phyloP scores from a whole-genome alignment of 106 monocot genomes.

The Narthecium ossifragum region DNA sequence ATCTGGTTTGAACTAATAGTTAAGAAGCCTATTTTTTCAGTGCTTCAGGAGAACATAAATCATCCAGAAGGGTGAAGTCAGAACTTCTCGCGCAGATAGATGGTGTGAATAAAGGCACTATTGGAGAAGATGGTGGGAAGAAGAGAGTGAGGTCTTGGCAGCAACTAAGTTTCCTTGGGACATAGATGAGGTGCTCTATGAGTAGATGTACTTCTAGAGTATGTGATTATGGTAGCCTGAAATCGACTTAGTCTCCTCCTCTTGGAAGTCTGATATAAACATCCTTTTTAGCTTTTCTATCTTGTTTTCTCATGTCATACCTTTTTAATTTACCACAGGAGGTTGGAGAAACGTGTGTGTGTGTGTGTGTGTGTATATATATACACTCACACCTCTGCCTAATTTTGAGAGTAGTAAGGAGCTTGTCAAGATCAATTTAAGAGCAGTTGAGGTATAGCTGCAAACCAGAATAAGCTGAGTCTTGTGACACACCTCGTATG shows the following conservation, averaged over 20 bases:
- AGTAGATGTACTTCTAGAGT: too few relatives aligned
- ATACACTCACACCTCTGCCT: constrained; percentile 96
- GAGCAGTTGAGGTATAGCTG: constrained; percentile 80
- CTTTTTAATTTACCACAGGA: constrained; percentile 42
- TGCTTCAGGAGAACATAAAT: constrained; percentile 97
- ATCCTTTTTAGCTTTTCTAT: too few relatives aligned
- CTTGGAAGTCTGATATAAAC: too few relatives aligned
- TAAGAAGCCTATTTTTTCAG: too few relatives aligned
- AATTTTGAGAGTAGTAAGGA: constrained; percentile 95
- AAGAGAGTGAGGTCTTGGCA: constrained; percentile 98
- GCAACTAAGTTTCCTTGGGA: constrained; percentile 99
- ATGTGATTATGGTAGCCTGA: too few relatives aligned
- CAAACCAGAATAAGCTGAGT: too few relatives aligned
- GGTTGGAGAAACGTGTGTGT: constrained; percentile 93
- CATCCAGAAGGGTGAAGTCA: constrained; percentile 97
- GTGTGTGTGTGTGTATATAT: too few relatives aligned
- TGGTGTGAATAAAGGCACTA: constrained; percentile 81
- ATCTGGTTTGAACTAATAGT: too few relatives aligned
- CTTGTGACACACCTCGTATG: too few relatives aligned
- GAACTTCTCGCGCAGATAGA: constrained; percentile 95
- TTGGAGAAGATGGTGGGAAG: constrained; percentile 72
- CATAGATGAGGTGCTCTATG: constrained; percentile 98
- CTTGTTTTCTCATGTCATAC: background rate
- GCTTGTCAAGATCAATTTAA: constrained; percentile 84
- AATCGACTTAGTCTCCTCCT: too few relatives aligned